Base-by-base conservation (phyloP, 345 rosid species). In the Cochlearia excelsa region DNA sequence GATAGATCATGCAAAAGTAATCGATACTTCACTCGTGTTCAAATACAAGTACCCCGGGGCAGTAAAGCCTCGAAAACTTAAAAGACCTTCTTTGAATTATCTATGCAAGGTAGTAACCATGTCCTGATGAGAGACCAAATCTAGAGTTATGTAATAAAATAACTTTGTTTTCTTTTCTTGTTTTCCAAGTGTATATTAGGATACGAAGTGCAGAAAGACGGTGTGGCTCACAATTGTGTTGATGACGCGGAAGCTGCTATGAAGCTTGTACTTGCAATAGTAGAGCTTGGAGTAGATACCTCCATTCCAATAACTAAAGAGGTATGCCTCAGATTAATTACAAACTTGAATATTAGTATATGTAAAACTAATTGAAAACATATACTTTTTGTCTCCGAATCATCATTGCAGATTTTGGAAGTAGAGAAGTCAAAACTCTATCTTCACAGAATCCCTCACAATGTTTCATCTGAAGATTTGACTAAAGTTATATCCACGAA, bases 191-290 rank as follows among this genome's bases (percentile, higher is more conserved):
- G 69, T 51, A 72, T 88, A 57, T 75, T 92, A 62, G 88, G 86
- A 31, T 76, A 76, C 62, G 88, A 88, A 63, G 71, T 92, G 53
- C 81, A 93, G 55, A 67, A 79, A 73, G 48, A 38, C 30, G 87
- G 80, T 35, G 77, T 88, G 66, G 80, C 93, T 1, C 96, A 92
- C 72, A 79, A 84, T 68, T 92, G 96, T 66, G 53, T 82, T 40
- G 90, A 88, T 49, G 98, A 92, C 66, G 96, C 95, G 41, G 39
- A 66, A 50, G 96, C 95, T 68, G 93, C 95, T 43, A 86, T 92
- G 98, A 88, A 81, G 59, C 77, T 92, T 53, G 86, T 82, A 30
- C 90, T 86, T 74, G 95, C 96, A 33, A 66, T 57, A 64, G 69
- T 84, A 9, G 84, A 88, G 63, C 66, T 37, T 41, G 89, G 89